These are phyloP conservation scores for Juglanconis oblonga DNA, from an alignment of 2,329 filamentous ascomycete genomes.

Conservation along the genomic window DNA sequence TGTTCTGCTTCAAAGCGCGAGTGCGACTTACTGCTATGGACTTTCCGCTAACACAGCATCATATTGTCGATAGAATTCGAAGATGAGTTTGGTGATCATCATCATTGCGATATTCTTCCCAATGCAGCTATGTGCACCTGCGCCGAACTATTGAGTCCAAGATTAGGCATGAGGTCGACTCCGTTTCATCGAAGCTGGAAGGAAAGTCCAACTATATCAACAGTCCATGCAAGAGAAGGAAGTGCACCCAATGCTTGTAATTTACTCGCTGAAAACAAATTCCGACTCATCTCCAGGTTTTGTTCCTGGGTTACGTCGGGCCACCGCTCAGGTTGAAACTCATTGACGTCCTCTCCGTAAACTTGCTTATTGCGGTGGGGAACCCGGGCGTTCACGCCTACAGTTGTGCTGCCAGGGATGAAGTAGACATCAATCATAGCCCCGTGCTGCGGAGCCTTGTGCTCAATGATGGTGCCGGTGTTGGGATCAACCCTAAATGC, in stretches of 20 bases:
- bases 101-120: slow-evolving; percentile 14
- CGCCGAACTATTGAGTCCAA: slow-evolving; percentile 39
- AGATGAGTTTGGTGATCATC: background rate
- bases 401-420: slow-evolving; percentile 34
- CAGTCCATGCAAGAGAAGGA: background rate
- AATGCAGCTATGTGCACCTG: slow-evolving; percentile 48
- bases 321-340: slow-evolving; percentile 57
- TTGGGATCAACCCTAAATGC: slow-evolving; percentile 61
- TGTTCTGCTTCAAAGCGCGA: too few relatives aligned
- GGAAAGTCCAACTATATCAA: too few relatives aligned
- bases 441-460: slow-evolving; percentile 52
- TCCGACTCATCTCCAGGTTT: slow-evolving; percentile 17
- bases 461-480: slow-evolving; percentile 54
- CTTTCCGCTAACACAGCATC: too few relatives aligned
- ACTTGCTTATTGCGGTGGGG: slow-evolving; percentile 53
- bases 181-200: too few relatives aligned
- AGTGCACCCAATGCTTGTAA: background rate
- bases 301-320: slow-evolving; percentile 18
- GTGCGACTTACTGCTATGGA: too few relatives aligned
- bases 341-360: slow-evolving; percentile 55
- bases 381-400: slow-evolving; percentile 60
- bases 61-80: background rate
- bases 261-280: background rate
- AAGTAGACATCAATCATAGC: slow-evolving; percentile 41
- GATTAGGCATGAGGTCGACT: background rate